Evolutionary conservation across 2,329 filamentous ascomycete genomes (phyloP).

Genomic region (Boeremia exigua): DNA sequence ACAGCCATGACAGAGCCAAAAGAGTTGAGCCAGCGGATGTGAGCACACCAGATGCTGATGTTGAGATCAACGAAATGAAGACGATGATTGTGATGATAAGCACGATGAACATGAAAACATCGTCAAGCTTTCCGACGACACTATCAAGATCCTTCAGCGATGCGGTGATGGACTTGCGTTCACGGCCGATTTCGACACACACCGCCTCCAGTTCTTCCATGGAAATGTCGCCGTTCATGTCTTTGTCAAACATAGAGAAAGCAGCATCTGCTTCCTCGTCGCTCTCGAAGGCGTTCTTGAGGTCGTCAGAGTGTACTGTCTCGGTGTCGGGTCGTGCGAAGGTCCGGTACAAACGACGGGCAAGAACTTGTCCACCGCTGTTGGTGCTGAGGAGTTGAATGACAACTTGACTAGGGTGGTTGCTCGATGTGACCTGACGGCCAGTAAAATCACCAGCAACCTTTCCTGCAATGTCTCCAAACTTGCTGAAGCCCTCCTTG

Average conservation of each 20-base stretch:
- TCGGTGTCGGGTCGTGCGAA: constrained; percentile 78
- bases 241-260: constrained; percentile 92
- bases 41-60: constrained; percentile 88
- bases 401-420: constrained; percentile 84
- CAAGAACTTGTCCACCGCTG: constrained; percentile 78
- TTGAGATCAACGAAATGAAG: constrained; percentile 86
- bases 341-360: constrained; percentile 85
- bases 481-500: constrained; percentile 75
- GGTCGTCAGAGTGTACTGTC: constrained; percentile 77
- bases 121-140: constrained; percentile 87
- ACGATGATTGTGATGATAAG: constrained; percentile 80
- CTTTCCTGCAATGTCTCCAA: constrained; percentile 83
- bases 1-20: constrained; percentile 90
- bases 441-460: constrained; percentile 94
- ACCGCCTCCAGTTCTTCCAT: constrained; percentile 94
- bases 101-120: constrained; percentile 88
- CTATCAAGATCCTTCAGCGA: constrained; percentile 95
- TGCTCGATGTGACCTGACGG: constrained; percentile 68
- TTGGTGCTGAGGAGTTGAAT: constrained; percentile 76
- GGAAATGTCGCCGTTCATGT: constrained; percentile 94
- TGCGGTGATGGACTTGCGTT: constrained; percentile 93
- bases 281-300: constrained; percentile 78
- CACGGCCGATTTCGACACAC: constrained; percentile 90
- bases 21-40: constrained; percentile 86
- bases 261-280: constrained; percentile 87